Percentiles rank a stretch among this genome's conserved stretches.
phyloP scores from a whole-genome alignment of 2,329 filamentous ascomycete species.

The Penicillium hesseltinei region DNA sequence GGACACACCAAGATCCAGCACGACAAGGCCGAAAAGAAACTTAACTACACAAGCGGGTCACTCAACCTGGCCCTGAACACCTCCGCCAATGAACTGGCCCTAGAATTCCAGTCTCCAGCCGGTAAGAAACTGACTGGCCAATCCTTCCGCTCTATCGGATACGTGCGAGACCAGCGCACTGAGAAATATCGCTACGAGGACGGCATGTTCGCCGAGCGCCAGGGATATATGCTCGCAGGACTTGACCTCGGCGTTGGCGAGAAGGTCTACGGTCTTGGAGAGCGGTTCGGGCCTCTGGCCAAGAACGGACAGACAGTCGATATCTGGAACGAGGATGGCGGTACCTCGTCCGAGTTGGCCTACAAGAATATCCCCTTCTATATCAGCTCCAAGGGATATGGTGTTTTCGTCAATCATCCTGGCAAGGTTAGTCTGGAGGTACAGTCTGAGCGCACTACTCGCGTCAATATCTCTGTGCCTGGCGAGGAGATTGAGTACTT shows the following conservation, averaged over 20 bases:
- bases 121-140: constrained; percentile 38
- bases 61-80: constrained; percentile 36
- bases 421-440: constrained; percentile 70
- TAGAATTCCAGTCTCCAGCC: constrained; percentile 26
- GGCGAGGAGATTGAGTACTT: constrained; percentile 72
- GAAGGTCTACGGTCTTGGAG: constrained; percentile 70
- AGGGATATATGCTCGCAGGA: constrained; percentile 42
- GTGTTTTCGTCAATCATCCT: constrained; percentile 70
- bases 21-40: constrained; percentile 20
- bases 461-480: constrained; percentile 67
- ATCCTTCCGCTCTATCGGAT: constrained; percentile 42
- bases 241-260: constrained; percentile 53
- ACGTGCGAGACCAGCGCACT: constrained; percentile 36
- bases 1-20: constrained; percentile 32
- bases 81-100: constrained; percentile 34
- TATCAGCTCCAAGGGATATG: constrained; percentile 64
- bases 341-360: constrained; percentile 41
- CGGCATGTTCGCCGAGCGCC: constrained; percentile 38
- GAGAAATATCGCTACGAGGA: constrained; percentile 34
- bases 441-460: constrained; percentile 68
- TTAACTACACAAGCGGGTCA: constrained; percentile 35
- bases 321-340: constrained; percentile 60
- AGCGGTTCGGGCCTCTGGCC: constrained; percentile 73
- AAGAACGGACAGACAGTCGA: constrained; percentile 70
- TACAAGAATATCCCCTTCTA: constrained; percentile 46